A percentile compares a stretch with the other conserved stretches of the same genome.
Evolutionary conservation across 768 basidiomycete genomes (phyloP).

Genomic region (Tulasnella sp.): DNA sequence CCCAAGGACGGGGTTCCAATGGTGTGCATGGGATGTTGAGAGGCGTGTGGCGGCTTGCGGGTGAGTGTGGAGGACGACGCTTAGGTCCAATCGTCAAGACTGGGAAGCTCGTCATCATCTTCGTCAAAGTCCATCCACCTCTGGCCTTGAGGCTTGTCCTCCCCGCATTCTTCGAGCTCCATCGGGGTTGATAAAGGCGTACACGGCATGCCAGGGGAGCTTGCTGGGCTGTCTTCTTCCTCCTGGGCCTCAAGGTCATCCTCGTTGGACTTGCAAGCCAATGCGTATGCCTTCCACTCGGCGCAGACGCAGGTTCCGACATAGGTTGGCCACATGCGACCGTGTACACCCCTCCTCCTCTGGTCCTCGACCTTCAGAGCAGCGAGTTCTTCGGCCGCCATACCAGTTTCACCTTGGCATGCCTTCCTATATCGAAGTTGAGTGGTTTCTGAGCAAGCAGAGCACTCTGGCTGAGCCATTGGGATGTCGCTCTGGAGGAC

Average conservation of each 20-base stretch:
- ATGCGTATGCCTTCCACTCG: neutral
- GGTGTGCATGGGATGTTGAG: neutral
- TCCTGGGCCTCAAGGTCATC: neutral
- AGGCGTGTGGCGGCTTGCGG: neutral
- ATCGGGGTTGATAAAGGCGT: neutral
- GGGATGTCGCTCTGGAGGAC: slow-evolving; percentile 7
- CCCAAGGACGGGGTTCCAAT: neutral
- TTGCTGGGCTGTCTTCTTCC: neutral
- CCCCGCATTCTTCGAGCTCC: neutral
- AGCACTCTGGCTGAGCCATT: neutral
- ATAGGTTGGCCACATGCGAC: neutral
- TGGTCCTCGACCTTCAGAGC: neutral
- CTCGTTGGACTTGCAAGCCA: slow-evolving; percentile 5
- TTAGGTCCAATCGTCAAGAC: neutral
- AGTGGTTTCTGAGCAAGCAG: neutral
- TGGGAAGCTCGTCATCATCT: neutral
- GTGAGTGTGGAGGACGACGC: neutral
- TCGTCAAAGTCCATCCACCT: neutral
- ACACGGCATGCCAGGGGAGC: neutral
- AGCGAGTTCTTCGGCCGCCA: neutral
- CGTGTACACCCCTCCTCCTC: neutral
- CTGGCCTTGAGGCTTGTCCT: neutral
- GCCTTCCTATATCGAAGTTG: neutral
- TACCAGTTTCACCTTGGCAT: neutral
- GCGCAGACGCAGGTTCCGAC: neutral